These are phyloP conservation scores for Colletotrichum orchidophilum DNA, from an alignment of 2,329 filamentous ascomycete genomes.

Conservation along the genomic window DNA sequence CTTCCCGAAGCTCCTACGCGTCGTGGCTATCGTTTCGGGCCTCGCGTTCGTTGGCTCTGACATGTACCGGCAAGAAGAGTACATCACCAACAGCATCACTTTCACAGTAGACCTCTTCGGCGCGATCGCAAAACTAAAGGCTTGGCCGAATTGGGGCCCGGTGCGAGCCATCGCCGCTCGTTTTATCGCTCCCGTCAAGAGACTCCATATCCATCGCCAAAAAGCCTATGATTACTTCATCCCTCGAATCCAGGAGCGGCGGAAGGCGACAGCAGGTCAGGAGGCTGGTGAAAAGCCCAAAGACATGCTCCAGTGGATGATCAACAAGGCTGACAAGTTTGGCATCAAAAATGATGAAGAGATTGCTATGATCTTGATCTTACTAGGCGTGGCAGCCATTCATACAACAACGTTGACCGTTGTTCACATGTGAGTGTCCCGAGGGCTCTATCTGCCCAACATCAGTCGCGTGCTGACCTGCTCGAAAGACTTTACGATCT, in stretches of 20 bases:
- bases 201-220: background rate
- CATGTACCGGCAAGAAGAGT: conserved; percentile 52
- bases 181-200: background rate
- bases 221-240: background rate
- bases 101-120: background rate
- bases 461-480: conserved; percentile 38
- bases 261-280: background rate
- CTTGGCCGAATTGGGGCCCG: background rate
- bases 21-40: conserved; percentile 56
- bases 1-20: conserved; percentile 51
- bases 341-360: conserved; percentile 43
- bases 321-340: conserved; percentile 48
- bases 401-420: conserved; percentile 57
- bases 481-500: background rate
- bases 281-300: conserved; percentile 44
- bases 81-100: conserved; percentile 45
- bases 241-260: background rate
- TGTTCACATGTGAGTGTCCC: conserved; percentile 49
- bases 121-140: conserved; percentile 40
- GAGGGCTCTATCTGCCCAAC: conserved; percentile 52
- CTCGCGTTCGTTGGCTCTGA: conserved; percentile 57
- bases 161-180: background rate
- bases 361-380: conserved; percentile 52
- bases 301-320: conserved; percentile 58
- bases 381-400: conserved; percentile 58